These are phyloP conservation scores for Lepidopterella palustris DNA, from an alignment of 495 filamentous ascomycete species.

Conservation along the genomic window DNA sequence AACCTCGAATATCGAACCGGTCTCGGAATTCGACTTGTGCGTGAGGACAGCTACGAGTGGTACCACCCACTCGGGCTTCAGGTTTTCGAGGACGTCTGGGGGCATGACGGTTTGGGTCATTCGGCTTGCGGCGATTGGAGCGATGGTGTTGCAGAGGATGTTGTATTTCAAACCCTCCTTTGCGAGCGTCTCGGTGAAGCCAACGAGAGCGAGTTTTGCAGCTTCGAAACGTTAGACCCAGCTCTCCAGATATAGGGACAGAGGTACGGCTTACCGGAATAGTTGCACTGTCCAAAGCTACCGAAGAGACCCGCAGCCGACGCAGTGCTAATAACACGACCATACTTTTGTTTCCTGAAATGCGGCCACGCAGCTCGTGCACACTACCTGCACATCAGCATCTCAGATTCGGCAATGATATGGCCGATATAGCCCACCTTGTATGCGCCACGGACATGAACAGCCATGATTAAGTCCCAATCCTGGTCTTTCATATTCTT, in stretches of 20 bases:
- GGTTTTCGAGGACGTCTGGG: conserved; percentile 76
- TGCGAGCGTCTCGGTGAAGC: conserved; percentile 95
- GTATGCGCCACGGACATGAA: conserved; percentile 92
- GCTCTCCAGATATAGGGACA: background rate
- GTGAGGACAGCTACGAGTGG: conserved; percentile 85
- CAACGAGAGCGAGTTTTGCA: conserved; percentile 92
- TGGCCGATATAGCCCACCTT: conserved; percentile 48
- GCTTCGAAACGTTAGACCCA: conserved; percentile 43
- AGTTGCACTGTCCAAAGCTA: conserved; percentile 93
- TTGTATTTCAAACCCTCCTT: conserved; percentile 99
- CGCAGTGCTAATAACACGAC: conserved; percentile 90
- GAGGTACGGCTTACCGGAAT: conserved; percentile 56
- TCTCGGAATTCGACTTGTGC: conserved; percentile 87
- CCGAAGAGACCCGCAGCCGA: conserved; percentile 95
- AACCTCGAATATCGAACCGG: conserved; percentile 85
- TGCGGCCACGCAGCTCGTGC: conserved; percentile 94
- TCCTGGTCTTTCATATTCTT: conserved; percentile 98
- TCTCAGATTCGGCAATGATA: background rate
- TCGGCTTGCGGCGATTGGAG: conserved; percentile 89
- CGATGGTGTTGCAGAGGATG: conserved; percentile 92
- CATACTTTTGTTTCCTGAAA: conserved; percentile 98
- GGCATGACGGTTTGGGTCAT: conserved; percentile 99
- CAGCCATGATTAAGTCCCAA: conserved; percentile 90
- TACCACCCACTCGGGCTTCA: conserved; percentile 95
- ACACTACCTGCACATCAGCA: conserved; percentile 46